phyloP scores from a whole-genome alignment of 2,329 filamentous ascomycete species.

The Trichoderma gracile region DNA sequence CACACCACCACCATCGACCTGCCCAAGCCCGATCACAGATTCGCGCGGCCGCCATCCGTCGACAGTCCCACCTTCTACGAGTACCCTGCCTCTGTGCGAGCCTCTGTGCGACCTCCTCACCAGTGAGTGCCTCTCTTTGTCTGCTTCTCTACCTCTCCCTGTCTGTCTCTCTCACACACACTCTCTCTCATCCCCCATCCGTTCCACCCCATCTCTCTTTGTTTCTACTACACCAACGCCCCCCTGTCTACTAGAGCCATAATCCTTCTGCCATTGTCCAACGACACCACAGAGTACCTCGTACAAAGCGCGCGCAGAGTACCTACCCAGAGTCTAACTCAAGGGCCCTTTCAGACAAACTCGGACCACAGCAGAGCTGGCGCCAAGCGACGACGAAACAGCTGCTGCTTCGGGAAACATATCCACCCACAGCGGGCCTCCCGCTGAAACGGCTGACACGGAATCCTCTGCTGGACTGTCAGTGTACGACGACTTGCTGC shows the following conservation, averaged over 20 bases:
- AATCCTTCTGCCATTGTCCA: not conserved
- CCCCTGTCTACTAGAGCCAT: not conserved
- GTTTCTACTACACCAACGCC: not conserved
- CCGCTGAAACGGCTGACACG: constrained; percentile 37
- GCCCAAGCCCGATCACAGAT: constrained; percentile 53
- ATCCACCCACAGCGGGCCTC: constrained; percentile 16
- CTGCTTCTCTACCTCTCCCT: not conserved
- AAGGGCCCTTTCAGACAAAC: not conserved
- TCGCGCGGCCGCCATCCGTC: constrained; percentile 55
- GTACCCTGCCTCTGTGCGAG: constrained; percentile 44
- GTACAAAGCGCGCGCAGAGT: not conserved
- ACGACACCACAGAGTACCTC: too few relatives aligned
- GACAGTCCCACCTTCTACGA: constrained; percentile 66
- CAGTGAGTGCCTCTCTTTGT: constrained; percentile 34
- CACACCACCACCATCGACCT: constrained; percentile 42
- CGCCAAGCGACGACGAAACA: constrained; percentile 21
- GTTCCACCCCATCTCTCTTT: not conserved
- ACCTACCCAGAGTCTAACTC: constrained; percentile 2
- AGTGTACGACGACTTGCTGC: constrained; percentile 47
- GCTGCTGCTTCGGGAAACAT: constrained; percentile 21
- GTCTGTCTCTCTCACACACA: not conserved
- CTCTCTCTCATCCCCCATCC: too few relatives aligned
- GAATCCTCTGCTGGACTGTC: constrained; percentile 45
- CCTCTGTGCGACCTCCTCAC: constrained; percentile 27
- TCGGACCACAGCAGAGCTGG: constrained; percentile 5